A percentile compares a stretch with the other conserved stretches of the same genome.
Evolutionary conservation across 495 filamentous ascomycete species (phyloP).

Genomic region (Talaromyces stipitatus): DNA sequence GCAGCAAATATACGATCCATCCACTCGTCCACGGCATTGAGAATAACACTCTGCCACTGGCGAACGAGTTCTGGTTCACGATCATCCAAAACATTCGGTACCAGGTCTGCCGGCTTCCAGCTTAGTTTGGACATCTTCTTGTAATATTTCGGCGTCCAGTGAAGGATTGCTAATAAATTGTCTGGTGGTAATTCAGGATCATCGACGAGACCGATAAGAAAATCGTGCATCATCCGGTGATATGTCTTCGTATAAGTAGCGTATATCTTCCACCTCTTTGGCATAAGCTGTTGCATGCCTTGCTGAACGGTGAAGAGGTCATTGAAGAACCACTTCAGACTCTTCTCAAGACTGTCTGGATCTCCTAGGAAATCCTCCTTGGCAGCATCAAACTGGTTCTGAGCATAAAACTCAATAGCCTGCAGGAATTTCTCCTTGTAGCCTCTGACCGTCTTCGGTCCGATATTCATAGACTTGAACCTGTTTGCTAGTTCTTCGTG

Average conservation of each 20-base stretch:
- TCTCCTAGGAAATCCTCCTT: constrained; percentile 73
- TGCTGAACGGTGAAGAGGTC: constrained; percentile 86
- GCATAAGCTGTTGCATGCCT: constrained; percentile 83
- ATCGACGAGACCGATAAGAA: constrained; percentile 71
- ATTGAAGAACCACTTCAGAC: constrained; percentile 92
- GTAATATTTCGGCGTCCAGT: constrained; percentile 94
- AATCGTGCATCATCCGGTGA: constrained; percentile 90
- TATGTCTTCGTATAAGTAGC: constrained; percentile 84
- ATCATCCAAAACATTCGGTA: constrained; percentile 78
- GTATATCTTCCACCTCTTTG: constrained; percentile 97
- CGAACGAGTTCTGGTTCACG: constrained; percentile 81
- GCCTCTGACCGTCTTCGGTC: constrained; percentile 81
- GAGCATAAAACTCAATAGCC: constrained; percentile 64
- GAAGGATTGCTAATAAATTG: constrained; percentile 81
- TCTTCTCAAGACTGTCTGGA: constrained; percentile 76
- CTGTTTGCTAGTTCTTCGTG: constrained; percentile 87
- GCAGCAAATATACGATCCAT: constrained; percentile 81
- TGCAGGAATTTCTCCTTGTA: constrained; percentile 94
- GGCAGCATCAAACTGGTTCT: constrained; percentile 65
- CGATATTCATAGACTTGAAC: constrained; percentile 91
- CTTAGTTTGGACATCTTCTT: constrained; percentile 90
- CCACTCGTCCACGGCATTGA: constrained; percentile 94
- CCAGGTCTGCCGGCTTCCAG: constrained; percentile 60
- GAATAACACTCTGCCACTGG: constrained; percentile 90
- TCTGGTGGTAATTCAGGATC: constrained; percentile 68